phyloP scores from a whole-genome alignment of 257 asterid genomes.

The Lantana camara region DNA sequence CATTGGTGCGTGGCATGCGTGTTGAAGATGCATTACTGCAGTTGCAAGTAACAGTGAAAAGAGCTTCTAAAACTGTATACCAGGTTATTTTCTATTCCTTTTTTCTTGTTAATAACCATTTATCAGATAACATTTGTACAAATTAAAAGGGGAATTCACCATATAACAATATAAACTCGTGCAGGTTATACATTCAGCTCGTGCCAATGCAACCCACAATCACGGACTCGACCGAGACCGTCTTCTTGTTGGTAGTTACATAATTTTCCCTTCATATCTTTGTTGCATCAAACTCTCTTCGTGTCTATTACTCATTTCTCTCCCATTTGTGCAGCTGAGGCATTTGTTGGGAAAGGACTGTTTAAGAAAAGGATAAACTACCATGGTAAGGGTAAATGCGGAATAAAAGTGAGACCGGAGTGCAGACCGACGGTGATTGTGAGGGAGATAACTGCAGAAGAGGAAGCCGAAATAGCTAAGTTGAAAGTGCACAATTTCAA shows the following conservation, averaged over 20 bases:
- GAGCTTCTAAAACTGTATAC: conserved; percentile 96
- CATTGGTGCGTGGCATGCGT: conserved; percentile 94
- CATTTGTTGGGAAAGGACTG: conserved; percentile 86
- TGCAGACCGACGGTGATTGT: conserved; percentile 85
- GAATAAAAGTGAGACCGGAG: conserved; percentile 68
- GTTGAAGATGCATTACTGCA: conserved; percentile 97
- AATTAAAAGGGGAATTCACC: neutral
- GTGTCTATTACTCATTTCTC: neutral
- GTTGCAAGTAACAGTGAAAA: conserved; percentile 84
- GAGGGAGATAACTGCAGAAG: conserved; percentile 83
- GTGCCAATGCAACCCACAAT: conserved; percentile 90
- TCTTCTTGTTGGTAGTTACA: conserved; percentile 75
- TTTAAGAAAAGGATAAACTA: conserved; percentile 68
- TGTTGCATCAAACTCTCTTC: conserved; percentile 5
- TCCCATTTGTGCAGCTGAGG: conserved; percentile 65
- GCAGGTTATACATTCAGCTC: conserved; percentile 94
- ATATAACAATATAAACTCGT: no score
- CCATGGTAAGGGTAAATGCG: conserved; percentile 74
- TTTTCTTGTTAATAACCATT: no score
- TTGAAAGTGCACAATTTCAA: conserved; percentile 77
- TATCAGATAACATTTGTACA: no score
- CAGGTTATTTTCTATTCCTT: conserved; percentile 54
- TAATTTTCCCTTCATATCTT: neutral
- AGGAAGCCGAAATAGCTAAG: conserved; percentile 89
- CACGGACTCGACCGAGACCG: conserved; percentile 78